Evolutionary conservation across 164 flowering plant genomes (phyloP).

Genomic region (Nymphaea colorata): DNA sequence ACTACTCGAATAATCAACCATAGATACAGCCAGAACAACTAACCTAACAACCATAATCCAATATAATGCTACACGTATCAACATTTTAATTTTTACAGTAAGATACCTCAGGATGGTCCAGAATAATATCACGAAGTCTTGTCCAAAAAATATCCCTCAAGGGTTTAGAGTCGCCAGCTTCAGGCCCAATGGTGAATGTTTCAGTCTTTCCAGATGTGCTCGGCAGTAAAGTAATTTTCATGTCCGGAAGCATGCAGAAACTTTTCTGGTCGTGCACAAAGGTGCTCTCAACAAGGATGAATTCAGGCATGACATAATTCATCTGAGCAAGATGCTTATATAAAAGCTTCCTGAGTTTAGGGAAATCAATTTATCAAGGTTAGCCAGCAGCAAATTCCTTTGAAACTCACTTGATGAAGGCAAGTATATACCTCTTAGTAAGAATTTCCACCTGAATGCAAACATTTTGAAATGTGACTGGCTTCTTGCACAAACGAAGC

Average conservation of each 20-base stretch:
- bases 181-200: slow-evolving; percentile 18
- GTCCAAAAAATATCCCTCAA: slow-evolving; percentile 31
- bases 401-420: background rate
- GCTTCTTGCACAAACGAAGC: slow-evolving; percentile 36
- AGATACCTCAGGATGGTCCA: slow-evolving; percentile 44
- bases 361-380: background rate
- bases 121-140: slow-evolving; percentile 28
- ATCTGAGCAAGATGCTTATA: slow-evolving; percentile 54
- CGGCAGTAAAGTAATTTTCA: slow-evolving; percentile 31
- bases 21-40: no score
- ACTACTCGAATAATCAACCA: no score
- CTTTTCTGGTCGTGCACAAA: slow-evolving; percentile 41
- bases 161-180: slow-evolving; percentile 9
- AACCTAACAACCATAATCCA: no score
- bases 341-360: slow-evolving; percentile 35
- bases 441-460: slow-evolving; percentile 41
- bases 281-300: slow-evolving; percentile 40
- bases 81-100: background rate
- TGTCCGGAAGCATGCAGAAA: slow-evolving; percentile 56
- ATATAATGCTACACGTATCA: background rate
- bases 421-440: slow-evolving; percentile 36
- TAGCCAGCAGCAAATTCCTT: background rate
- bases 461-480: slow-evolving; percentile 45
- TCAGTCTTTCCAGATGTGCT: slow-evolving; percentile 28
- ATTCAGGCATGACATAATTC: slow-evolving; percentile 62